phyloP scores from a whole-genome alignment of 73 alveolate genomes.

The Paramecium sexaurelia region DNA sequence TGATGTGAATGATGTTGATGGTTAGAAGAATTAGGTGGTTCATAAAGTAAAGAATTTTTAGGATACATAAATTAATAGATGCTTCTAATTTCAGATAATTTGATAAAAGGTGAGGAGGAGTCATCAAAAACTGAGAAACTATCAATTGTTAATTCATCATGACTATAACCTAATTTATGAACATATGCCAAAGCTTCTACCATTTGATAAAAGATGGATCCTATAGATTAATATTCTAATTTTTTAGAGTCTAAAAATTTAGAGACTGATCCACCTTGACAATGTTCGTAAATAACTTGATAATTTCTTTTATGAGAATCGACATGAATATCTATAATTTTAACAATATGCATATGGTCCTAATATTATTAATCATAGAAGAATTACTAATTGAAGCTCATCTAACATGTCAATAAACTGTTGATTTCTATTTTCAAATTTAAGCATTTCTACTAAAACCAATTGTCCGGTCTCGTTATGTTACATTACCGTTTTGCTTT shows the following conservation, averaged over 20 bases:
- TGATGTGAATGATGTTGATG: background rate
- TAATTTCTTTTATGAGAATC: background rate
- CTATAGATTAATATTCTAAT: background rate
- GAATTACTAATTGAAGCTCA: background rate
- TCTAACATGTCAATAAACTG: background rate
- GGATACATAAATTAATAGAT: slow-evolving; percentile 21
- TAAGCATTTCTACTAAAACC: background rate
- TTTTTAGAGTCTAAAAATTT: background rate
- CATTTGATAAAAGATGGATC: background rate
- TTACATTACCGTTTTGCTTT: background rate
- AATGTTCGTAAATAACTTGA: background rate
- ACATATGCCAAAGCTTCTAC: background rate
- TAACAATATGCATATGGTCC: background rate
- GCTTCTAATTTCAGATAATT: background rate
- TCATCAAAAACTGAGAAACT: slow-evolving; percentile 14
- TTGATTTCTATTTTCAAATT: slow-evolving; percentile 5
- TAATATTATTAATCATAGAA: background rate
- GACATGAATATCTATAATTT: background rate
- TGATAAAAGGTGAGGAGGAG: background rate
- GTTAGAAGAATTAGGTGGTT: background rate
- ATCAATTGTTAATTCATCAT: slow-evolving; percentile 19
- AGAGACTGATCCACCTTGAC: background rate
- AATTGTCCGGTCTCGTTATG: background rate
- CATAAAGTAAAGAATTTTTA: background rate
- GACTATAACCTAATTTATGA: background rate